Evolutionary conservation across 352 stramenopile species (phyloP).

Genomic region (Nothophytophthora sp.): DNA sequence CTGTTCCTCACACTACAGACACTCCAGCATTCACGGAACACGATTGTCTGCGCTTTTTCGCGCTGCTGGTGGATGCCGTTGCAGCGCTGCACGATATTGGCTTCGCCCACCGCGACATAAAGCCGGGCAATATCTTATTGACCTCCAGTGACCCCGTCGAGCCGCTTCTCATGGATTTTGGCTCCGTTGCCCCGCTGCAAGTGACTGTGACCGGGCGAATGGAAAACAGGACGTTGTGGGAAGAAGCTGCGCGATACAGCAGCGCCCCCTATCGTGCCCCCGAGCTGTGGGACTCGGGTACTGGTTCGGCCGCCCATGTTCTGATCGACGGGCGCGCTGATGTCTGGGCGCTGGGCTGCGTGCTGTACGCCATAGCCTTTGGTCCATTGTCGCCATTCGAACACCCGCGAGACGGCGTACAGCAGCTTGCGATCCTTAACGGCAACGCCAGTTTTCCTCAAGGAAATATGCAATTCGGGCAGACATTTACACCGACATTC

Average conservation of each 20-base stretch:
- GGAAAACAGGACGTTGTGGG: slow-evolving; percentile 67
- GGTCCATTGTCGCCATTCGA: slow-evolving; percentile 92
- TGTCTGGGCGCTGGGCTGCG: slow-evolving; percentile 91
- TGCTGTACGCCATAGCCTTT: slow-evolving; percentile 92
- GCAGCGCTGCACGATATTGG: slow-evolving; percentile 52
- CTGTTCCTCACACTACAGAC: slow-evolving; percentile 5
- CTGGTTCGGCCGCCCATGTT: slow-evolving; percentile 12
- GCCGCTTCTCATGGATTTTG: slow-evolving; percentile 81
- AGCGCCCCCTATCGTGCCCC: slow-evolving; percentile 91
- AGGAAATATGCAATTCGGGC: slow-evolving; percentile 14
- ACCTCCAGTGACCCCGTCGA: slow-evolving; percentile 32
- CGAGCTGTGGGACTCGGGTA: slow-evolving; percentile 84
- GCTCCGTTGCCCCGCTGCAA: slow-evolving; percentile 51
- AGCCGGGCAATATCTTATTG: slow-evolving; percentile 76
- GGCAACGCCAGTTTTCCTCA: slow-evolving; percentile 56
- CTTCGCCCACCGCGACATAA: slow-evolving; percentile 78
- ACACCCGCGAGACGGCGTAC: slow-evolving; percentile 46
- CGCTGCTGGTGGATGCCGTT: slow-evolving; percentile 54
- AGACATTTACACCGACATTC: slow-evolving; percentile 62
- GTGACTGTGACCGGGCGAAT: slow-evolving; percentile 25
- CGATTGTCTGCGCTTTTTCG: slow-evolving; percentile 56
- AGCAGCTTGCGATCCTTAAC: slow-evolving; percentile 63
- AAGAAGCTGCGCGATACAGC: slow-evolving; percentile 78
- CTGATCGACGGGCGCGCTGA: slow-evolving; percentile 74
- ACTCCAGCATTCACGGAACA: slow-evolving; percentile 41